Evolutionary conservation across 306 rosid species (phyloP), one percentile per base, ranked within the genome.

Genomic region (Hippophae tibetana): DNA sequence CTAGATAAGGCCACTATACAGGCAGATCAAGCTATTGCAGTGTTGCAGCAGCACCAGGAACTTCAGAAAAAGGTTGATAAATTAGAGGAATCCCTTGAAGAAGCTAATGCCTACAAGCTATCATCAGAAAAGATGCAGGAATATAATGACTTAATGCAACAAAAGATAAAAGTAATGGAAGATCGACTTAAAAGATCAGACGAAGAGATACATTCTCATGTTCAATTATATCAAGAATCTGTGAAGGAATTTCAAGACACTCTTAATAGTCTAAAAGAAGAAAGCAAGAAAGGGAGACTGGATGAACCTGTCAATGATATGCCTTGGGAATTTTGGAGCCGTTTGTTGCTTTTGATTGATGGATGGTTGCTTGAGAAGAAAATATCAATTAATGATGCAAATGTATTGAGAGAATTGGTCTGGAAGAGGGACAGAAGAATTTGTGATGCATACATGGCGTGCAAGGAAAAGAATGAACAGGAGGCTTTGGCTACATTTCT

Each of bases 321-420:
- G 95, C 94, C 99, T 8, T 71, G 78, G 88, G 99, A 92, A 57
- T 92, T 84, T 79, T 92, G 96, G 99, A 92, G 95, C 68, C 76
- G 68, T 52, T 61, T 92, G 62, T 80, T 88, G 72, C 93, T 92
- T 68, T 69, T 81, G 54, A 80, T 92, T 68, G 99, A 92, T 78
- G 99, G 99, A 48, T 92, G 96, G 96, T 62, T 75, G 68, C 74
- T 92, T 48, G 99, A 84, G 74, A 84, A 84, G 54, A 92, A 92
- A 73, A 80, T 92, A 73, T 55, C 82, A 23, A 42, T 61, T 10
- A 76, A 80, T 57, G 97, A 92, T 68, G 93, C 95, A 42, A 76
- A 66, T 43, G 58, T 71, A 42, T 80, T 92, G 79, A 88, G 94
- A 72, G 94, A 82, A 56, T 85, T 82, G 88, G 89, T 68, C 9